These are phyloP conservation scores for Calonectria ilicicola DNA, from an alignment of 2,329 filamentous ascomycete species.

Conservation along the genomic window DNA sequence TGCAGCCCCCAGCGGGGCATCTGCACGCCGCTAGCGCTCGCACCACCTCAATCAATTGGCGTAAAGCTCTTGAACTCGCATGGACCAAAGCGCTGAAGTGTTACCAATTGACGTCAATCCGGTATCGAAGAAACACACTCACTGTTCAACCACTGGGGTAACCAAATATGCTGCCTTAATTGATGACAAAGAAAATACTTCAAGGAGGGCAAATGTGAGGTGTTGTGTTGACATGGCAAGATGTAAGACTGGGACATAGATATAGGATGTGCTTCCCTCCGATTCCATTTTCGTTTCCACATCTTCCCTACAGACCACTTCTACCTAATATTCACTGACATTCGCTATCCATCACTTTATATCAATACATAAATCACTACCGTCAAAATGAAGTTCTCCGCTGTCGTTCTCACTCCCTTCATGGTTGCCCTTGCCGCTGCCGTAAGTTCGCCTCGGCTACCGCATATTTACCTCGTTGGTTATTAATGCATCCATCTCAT, in stretches of 20 bases:
- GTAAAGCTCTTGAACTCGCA: not conserved
- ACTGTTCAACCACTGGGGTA: not conserved
- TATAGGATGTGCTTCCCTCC: not conserved
- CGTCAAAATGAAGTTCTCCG: not conserved
- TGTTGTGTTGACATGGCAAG: not conserved
- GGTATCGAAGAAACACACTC: not conserved
- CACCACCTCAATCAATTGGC: not conserved
- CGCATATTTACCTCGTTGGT: too few relatives aligned
- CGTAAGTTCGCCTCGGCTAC: not conserved
- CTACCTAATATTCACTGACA: not conserved
- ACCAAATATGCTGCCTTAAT: not conserved
- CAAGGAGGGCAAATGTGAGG: not conserved
- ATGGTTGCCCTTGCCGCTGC: not conserved
- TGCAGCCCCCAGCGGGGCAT: too few relatives aligned
- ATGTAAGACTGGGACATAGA: not conserved
- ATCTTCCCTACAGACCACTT: not conserved
- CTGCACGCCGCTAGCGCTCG: not conserved
- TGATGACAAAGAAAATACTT: not conserved
- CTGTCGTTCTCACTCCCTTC: not conserved
- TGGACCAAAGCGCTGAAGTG: not conserved
- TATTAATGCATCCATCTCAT: not conserved
- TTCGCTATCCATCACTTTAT: not conserved
- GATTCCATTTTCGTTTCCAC: not conserved
- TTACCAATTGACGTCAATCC: not conserved
- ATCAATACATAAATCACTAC: not conserved